These are phyloP conservation scores for Karstenula rhodostoma DNA, from an alignment of 2,329 filamentous ascomycete genomes.

Conservation along the genomic window DNA sequence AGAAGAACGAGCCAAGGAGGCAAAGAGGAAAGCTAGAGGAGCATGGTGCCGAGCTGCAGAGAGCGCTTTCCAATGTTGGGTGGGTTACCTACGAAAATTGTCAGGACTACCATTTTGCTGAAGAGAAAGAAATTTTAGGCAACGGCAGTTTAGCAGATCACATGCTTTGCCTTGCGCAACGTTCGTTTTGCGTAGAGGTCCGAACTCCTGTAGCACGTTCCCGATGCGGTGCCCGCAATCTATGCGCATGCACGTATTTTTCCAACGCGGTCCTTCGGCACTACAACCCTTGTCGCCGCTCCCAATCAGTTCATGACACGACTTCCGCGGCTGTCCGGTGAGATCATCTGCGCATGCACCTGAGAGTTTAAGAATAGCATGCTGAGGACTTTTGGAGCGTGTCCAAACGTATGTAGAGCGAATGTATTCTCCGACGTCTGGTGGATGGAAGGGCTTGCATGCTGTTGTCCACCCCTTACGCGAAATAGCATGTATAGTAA, in stretches of 20 bases:
- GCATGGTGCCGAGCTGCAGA: no score
- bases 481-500: background rate
- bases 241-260: background rate
- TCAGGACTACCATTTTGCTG: no score
- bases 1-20: no score
- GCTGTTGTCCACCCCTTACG: background rate
- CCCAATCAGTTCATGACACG: slow-evolving; percentile 8
- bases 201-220: slow-evolving; percentile 1
- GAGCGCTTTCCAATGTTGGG: no score
- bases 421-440: background rate
- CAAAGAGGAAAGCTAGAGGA: no score
- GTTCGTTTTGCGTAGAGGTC: background rate
- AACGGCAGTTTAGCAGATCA: no score
- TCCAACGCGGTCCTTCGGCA: background rate
- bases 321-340: background rate
- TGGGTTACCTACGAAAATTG: no score
- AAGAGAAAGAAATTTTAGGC: no score
- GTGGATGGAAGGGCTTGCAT: background rate
- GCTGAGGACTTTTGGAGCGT: background rate
- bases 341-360: background rate
- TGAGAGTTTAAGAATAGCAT: background rate
- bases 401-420: background rate
- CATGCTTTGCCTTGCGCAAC: background rate
- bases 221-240: background rate
- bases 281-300: background rate